Base-by-base conservation (phyloP, 257 asterid genomes). In the Catharanthus roseus region DNA sequence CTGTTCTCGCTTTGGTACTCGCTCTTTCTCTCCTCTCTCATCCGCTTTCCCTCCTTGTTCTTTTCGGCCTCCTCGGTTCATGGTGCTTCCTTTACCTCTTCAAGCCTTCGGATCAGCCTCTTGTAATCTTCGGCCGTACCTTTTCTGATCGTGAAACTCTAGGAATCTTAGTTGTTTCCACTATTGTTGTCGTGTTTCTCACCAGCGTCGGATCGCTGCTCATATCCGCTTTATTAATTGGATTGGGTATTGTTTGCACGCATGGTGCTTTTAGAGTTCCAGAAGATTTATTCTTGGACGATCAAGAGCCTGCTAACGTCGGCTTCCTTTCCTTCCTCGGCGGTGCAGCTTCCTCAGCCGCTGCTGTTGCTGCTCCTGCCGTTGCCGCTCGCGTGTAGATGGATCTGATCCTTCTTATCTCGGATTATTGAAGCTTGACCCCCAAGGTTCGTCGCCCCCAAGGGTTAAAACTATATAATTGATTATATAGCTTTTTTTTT, bases 201-300 rank as follows among this genome's bases (percentile, higher is more conserved):
- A 89, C 96, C n/a, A 78, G 85, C 73, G 96, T 90, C 5, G 96
- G 98, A 69, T 85, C 95, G 50, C 71, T 92, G 63, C 89, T 92
- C 57, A 88, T 92, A 26, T 90, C 96, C 57, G 87, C 91, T 11
- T 62, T 84, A 71, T 86, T 92, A n/a, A 86, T 90, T 26, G 96
- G 96, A 23, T 71, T 88, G 66, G 88, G 87, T 10, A 83, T 92
- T 21, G 91, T 87, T 72, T 85, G 87, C 76, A 64, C 80, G 29
- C 95, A 91, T 68, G 96, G 97, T 9, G 95, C 97, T 19, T 88
- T 92, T 70, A 75, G 96, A 34, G 75, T 83, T 81, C 96, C 96
- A 2, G 96, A 92, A 83, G 98, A 92, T 79, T 77, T 88, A 85
- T 90, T 90, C 71, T 54, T 90, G 81, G 96, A 92, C 70, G 96